Base-by-base conservation (phyloP, 2,329 filamentous ascomycete species). In the Neonectria coccinea region DNA sequence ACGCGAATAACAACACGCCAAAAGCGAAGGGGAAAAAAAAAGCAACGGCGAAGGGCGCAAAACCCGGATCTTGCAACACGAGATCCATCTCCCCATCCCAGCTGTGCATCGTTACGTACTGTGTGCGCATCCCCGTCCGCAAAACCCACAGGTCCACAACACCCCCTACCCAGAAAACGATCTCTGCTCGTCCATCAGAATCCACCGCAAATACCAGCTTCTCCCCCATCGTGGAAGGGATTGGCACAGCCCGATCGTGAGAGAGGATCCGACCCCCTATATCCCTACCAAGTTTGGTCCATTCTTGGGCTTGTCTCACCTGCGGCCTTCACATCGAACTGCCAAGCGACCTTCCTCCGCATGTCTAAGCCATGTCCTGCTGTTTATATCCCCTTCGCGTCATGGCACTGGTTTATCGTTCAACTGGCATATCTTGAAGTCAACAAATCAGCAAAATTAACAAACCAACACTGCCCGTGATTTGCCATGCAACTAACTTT, bases 141-240 rank as follows among this genome's bases (percentile, higher is more conserved):
- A 16, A 31, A 25, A 44, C 56, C 48, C 59, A 62, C 59, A 39
- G 33, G 48, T 10, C 22, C 45, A 50, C 44, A 41, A 41, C 51
- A 18, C 42, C 33, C 56, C 47, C 44, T 58, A 53, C 29, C 44
- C 7, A 41, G 50, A 51, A 60, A 39, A 51, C 52, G 51, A 64
- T 64, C 56, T 31, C 22, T 39, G n/a, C 41, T 41, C 31, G 39
- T 47, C 29, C 48, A 59, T 54, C 50, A 31, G n/a, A 33, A 59
- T 18, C 64, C 60, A 65, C 63, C 27, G 36, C 47, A 56, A 66
- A 72, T 62, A 57, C 64, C 65, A 41, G 42, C 54, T 60, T 41
- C 53, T 50, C 54, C 70, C 25, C 66, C 22, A 59, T 70, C 67
- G 53, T 58, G 69, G 67, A 67, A 73, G 58, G 56, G 70, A 73